Evolutionary conservation across 2,329 filamentous ascomycete species (phyloP).

Genomic region (Sporothrix mexicana): DNA sequence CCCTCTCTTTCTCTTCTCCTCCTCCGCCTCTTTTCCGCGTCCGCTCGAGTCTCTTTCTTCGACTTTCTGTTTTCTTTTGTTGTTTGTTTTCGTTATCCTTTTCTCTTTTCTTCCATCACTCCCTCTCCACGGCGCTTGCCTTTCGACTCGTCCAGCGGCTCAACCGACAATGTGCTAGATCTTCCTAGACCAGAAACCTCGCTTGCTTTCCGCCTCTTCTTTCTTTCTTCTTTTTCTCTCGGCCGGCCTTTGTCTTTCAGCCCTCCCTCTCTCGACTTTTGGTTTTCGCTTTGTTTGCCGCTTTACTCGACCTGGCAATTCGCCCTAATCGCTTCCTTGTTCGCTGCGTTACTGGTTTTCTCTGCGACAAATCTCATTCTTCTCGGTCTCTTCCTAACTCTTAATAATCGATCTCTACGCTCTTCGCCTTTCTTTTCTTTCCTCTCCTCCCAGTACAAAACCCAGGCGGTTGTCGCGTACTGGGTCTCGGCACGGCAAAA

Average conservation of each 20-base stretch:
- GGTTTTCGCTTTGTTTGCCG: constrained; percentile 1
- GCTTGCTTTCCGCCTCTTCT: constrained; percentile 25
- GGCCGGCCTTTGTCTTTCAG: constrained; percentile 34
- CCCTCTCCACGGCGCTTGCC: not conserved
- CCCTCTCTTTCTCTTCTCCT: constrained; percentile 1
- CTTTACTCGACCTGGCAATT: not conserved
- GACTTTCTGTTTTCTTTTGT: not conserved
- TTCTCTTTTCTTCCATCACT: not conserved
- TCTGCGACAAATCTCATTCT: not conserved
- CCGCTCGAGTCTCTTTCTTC: constrained; percentile 16
- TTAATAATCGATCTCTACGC: not conserved
- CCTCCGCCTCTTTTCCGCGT: constrained; percentile 12
- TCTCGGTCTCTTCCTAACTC: not conserved
- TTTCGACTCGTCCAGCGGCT: not conserved
- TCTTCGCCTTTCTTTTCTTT: not conserved
- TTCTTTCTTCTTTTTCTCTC: constrained; percentile 13
- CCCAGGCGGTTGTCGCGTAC: constrained; percentile 31
- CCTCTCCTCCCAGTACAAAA: constrained; percentile 6
- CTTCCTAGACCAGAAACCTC: constrained; percentile 1
- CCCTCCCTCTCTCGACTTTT: constrained; percentile 12
- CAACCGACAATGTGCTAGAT: constrained; percentile 32
- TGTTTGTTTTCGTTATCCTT: not conserved
- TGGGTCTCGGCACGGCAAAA: constrained; percentile 8
- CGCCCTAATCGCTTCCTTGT: not conserved
- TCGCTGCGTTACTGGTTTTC: constrained; percentile 13